phyloP scores from a whole-genome alignment of 208 protist species.

The Trichomonas tenax region DNA sequence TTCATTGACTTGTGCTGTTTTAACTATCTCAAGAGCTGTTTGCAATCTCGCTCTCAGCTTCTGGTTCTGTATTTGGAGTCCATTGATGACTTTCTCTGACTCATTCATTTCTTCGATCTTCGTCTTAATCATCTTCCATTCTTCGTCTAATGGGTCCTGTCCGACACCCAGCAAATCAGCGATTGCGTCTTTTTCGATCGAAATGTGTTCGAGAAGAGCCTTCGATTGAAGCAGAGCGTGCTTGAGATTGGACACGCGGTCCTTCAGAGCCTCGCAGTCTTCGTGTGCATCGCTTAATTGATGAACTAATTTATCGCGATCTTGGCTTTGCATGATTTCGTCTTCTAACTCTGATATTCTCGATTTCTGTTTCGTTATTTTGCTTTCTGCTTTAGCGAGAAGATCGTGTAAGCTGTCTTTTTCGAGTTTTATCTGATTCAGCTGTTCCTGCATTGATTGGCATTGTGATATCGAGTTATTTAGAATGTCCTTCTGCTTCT shows the following conservation, averaged over 20 bases:
- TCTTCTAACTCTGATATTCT: neutral
- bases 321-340: neutral
- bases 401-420: neutral
- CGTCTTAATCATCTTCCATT: neutral
- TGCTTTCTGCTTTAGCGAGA: neutral
- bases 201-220: neutral
- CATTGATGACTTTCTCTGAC: neutral
- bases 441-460: neutral
- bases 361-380: neutral
- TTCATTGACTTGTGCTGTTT: neutral
- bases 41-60: neutral
- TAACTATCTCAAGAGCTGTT: neutral
- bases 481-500: neutral
- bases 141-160: neutral
- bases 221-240: neutral
- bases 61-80: neutral
- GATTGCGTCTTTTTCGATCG: neutral
- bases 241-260: neutral
- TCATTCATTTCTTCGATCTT: neutral
- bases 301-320: neutral
- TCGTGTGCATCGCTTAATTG: neutral
- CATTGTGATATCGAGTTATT: neutral
- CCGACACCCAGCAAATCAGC: neutral
- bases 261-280: neutral
- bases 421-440: neutral